Evolutionary conservation across 371 early-diverging fungal species (phyloP), one percentile per base, ranked within the genome.

Genomic region (Mucor circinelloides): DNA sequence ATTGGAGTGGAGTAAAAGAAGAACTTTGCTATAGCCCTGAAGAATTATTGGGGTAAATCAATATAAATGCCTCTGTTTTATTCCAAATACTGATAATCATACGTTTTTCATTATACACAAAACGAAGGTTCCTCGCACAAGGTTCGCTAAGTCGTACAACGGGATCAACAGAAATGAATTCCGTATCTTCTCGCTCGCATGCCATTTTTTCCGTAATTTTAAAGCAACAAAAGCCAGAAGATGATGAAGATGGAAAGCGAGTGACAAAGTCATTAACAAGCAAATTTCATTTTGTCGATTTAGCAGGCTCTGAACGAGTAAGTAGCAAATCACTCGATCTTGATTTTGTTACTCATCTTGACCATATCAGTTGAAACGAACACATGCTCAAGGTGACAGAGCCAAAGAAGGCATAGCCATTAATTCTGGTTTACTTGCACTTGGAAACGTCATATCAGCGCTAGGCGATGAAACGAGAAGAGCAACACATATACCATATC

Each of bases 391-490:
- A 52, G 99, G 98, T 19, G 97, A 94, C 36, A 87, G 95, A 55
- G 93, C 92, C 30, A 94, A 93, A 79, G 99, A 99, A 78, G 95
- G 97, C 30, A 99, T 98, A 60, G 89, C 92, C 38, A 99, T 99
- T 70, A 99, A 99, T 80, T 89, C 93, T 15, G 99, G 99, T 6
- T 86, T 99, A 9, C 85, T 99, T 61, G 97, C 97, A 0, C 86
- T 99, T 15, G 99, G 99, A 68, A 99, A 99, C 76, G 99, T 99
- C 23, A 99, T 99, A 36, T 93, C 93, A n/a, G 99, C 99, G 1
- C 83, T 99, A 19, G 78, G 78, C 2, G 98, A 97, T 72, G 87
- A 93, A 60, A 72, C 84, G 57, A 76, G 89, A 58, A 67, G 70
- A 40, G 68, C 70, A 50, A 79, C 83, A n/a, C 91, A 93, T 72